Evolutionary conservation across 192 early-diverging fungal species (phyloP).

Genomic region (Jimgerdemannia lactiflua): DNA sequence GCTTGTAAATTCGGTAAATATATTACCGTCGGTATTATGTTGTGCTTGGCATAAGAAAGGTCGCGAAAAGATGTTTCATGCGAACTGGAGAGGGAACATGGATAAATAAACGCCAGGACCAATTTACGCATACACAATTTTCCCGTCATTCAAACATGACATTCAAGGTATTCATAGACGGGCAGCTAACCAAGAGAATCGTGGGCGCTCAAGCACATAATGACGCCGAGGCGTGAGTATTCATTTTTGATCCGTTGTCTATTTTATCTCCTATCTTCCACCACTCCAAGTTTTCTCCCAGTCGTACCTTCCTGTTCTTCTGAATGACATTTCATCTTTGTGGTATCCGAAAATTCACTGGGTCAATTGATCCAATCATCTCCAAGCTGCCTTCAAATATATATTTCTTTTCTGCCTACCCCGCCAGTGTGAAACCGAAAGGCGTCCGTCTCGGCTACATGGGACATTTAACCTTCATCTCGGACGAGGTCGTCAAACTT

Average conservation of each 20-base stretch:
- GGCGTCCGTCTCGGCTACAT: slow-evolving; percentile 95
- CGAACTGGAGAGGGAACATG: not conserved
- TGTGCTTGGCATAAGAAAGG: not conserved
- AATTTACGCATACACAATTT: not conserved
- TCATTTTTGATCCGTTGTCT: no score
- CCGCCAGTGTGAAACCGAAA: slow-evolving; percentile 71
- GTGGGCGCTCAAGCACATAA: slow-evolving; percentile 80
- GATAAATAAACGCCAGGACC: not conserved
- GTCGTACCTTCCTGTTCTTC: no score
- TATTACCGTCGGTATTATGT: not conserved
- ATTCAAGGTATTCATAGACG: slow-evolving; percentile 73
- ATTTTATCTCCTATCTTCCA: no score
- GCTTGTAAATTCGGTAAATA: slow-evolving; percentile 44
- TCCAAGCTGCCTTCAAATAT: not conserved
- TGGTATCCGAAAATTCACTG: no score
- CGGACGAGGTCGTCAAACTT: slow-evolving; percentile 92
- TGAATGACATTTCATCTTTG: not conserved
- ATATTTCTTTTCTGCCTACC: not conserved
- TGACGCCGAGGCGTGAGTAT: slow-evolving; percentile 72
- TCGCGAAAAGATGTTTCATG: not conserved
- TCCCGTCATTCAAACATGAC: not conserved
- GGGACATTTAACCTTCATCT: slow-evolving; percentile 97
- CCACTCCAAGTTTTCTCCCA: no score
- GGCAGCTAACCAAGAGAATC: slow-evolving; percentile 80
- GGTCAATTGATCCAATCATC: no score